Base-by-base conservation (phyloP, 129 eudicot genomes). In the Logfia minima region DNA sequence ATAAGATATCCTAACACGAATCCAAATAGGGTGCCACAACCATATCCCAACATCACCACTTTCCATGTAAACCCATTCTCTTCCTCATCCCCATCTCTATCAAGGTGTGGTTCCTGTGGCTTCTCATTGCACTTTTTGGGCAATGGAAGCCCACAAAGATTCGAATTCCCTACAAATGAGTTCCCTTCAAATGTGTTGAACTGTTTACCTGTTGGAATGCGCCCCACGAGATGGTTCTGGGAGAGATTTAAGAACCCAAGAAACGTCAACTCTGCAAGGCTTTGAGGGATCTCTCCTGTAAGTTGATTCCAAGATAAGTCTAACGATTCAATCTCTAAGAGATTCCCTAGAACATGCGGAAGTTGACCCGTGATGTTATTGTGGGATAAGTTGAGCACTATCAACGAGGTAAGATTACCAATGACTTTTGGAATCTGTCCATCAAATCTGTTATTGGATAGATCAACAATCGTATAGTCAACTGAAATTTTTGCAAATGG, bases 241-340 rank as follows among this genome's bases (percentile, higher is more conserved):
- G 90, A 86, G 62, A 86, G 78, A 39, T 84, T 81, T 41, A 86
- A 11, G 70, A 48, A 48, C 4, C 43, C 70, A 39, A 87, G 84
- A 79, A 31, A 67, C 0, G 68, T 24, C 26, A 24, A 24, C 26
- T 24, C 26, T 24, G 26, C 26, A 24, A 24, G 26, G 26, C 26
- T 24, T 24, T 24, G 26, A 24, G 26, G 26, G 26, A 24, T 24
- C 26, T 24, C 26, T 24, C 26, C 26, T 24, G 26, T 24, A 24
- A 24, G 26, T 24, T 0, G 26, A 0, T 24, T 24, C 0, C 26
- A 24, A 24, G 26, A 24, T 24, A 24, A 24, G 26, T 24, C 26
- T 24, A 24, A 24, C 26, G 26, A 24, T 24, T 24, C 26, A 24
- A 24, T 24, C 26, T 24, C 26, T 24, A 24, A 24, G 26, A 24